Evolutionary conservation across 371 early-diverging fungal species (phyloP).

Genomic region (Saksenaea oblongispora): DNA sequence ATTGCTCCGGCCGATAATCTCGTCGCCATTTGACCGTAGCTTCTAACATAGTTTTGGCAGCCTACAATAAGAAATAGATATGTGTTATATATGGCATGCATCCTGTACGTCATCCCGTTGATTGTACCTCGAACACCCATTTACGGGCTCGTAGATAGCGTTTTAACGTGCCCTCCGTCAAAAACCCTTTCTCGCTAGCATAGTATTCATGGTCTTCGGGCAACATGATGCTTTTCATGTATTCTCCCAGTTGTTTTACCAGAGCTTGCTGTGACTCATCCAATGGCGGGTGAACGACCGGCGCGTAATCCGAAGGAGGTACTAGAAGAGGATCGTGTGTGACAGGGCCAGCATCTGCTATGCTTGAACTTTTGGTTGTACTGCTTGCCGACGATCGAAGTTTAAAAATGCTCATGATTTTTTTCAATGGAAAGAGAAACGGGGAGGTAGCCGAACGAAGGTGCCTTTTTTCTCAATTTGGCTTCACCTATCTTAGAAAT

Average conservation of each 20-base stretch:
- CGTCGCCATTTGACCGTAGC: conserved; percentile 75
- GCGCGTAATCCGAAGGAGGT: conserved; percentile 20
- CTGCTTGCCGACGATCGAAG: conserved; percentile 12
- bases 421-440: neutral
- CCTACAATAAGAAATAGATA: conserved; percentile 11
- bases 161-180: conserved; percentile 53
- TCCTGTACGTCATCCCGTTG: neutral
- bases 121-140: conserved; percentile 51
- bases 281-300: conserved; percentile 29
- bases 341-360: neutral
- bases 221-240: conserved; percentile 45
- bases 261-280: conserved; percentile 43
- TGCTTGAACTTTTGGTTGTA: neutral
- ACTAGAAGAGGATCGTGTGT: conserved; percentile 21
- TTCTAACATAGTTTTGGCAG: conserved; percentile 60
- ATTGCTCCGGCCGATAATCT: conserved; percentile 65
- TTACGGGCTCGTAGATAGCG: conserved; percentile 75
- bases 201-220: conserved; percentile 42
- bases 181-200: conserved; percentile 44
- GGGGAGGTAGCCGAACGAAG: neutral
- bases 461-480: too few species aligned
- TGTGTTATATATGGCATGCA: neutral
- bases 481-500: too few species aligned
- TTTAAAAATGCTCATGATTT: conserved; percentile 26
- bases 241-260: conserved; percentile 45